Base-by-base conservation (phyloP, 2,329 filamentous ascomycete genomes). In the Cercospora sp. region DNA sequence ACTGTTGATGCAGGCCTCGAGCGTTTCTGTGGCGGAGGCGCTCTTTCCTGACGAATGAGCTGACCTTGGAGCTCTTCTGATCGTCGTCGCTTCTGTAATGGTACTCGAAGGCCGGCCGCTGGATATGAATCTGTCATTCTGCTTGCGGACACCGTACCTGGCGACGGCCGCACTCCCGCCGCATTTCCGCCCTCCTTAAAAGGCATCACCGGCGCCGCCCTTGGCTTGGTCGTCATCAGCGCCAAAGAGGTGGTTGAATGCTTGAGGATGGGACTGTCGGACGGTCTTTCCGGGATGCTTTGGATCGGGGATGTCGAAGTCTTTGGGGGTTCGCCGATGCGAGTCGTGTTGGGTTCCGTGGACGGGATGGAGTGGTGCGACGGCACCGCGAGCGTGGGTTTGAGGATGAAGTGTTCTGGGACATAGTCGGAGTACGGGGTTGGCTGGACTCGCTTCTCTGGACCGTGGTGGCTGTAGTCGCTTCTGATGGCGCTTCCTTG, bases 161-260 rank as follows among this genome's bases (percentile, higher is more conserved):
- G 16, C 6, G 37, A 43, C 8, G 16, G 18, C 45, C 26, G 45
- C 45, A 24, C 45, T 51, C 45, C 45, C 6, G 26, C 45, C 18
- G 18, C 10, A 24, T 24, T 21, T 1, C 37, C 37, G 16, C 37
- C 37, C 37, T 34, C 13, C n/a, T 61, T 5, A 61, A 45, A 24
- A 34, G 37, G 59, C 37, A 49, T 61, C 59, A 6, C 59, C 59
- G 0, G 59, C 59, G 10, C 40, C 66, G 16, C 34, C 32, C 26
- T 5, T 61, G 16, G 34, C 34, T 18, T 40, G 69, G 65, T 72
- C 70, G 53, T 71, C 70, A 43, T 71, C 58, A 18, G 58, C 70
- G 26, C 71, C 71, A 26, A 67, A 73, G 64, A 73, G 66, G 60
- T 73, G 57, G 32, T 69, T 69, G 70, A 67, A 71, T 43, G 66